These are phyloP conservation scores for Parsonsia alboflavescens DNA, from an alignment of 257 asterid genomes.

Conservation along the genomic window DNA sequence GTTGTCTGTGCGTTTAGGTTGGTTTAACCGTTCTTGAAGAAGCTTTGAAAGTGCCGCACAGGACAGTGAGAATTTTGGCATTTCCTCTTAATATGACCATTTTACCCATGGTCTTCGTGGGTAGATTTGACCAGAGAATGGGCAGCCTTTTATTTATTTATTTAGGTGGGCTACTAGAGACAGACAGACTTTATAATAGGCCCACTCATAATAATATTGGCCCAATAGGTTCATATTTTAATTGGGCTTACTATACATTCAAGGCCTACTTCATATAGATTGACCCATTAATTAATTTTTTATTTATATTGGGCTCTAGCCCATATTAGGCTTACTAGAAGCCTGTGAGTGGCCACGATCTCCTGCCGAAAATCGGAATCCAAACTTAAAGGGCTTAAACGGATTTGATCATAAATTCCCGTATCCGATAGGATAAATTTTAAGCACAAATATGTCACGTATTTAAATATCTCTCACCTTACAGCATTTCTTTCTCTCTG, in stretches of 20 bases:
- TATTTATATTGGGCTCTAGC: background rate
- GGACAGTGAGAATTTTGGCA: slow-evolving; percentile 15
- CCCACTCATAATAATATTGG: background rate
- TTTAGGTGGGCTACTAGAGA: too few species aligned
- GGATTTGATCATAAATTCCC: slow-evolving; percentile 8
- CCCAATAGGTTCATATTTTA: background rate
- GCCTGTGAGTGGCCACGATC: background rate
- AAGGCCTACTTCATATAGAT: too few species aligned
- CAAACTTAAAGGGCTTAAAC: slow-evolving; percentile 10
- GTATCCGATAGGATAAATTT: slow-evolving; percentile 1
- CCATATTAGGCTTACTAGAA: background rate
- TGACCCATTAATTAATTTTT: too few species aligned
- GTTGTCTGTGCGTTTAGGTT: slow-evolving; percentile 23
- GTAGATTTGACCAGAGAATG: background rate
- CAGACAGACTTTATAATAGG: background rate
- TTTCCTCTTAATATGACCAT: slow-evolving; percentile 6
- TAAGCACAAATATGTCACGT: background rate
- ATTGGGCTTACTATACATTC: too few species aligned
- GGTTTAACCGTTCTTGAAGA: slow-evolving; percentile 33
- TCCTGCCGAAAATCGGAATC: slow-evolving; percentile 8
- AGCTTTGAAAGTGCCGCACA: slow-evolving; percentile 64
- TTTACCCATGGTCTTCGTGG: background rate
- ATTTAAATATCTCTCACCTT: background rate
- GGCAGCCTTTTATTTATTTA: too few species aligned
- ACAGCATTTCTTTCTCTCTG: background rate